Conservation (phyloP, 2,329 filamentous ascomycete species). For the Thielaviopsis ethacetica region DNA sequence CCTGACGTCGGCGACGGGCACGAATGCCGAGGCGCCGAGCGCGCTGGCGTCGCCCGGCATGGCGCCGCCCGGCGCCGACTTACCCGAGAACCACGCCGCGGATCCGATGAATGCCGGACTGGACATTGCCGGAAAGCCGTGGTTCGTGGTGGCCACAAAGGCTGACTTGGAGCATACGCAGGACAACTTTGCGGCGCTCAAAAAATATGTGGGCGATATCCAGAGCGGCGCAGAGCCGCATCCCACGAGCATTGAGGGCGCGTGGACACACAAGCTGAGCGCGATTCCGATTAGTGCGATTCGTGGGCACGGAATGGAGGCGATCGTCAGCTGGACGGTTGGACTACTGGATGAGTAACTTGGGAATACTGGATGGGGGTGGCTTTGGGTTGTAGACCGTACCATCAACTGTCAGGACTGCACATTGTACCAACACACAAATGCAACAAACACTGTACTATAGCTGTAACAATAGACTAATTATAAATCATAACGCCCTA, state of each 20-base stretch:
- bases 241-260: conserved; percentile 47
- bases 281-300: conserved; percentile 85
- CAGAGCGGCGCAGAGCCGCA: conserved; percentile 47
- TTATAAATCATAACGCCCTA: conserved; percentile 1
- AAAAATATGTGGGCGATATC: conserved; percentile 53
- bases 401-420: not conserved
- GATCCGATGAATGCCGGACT: conserved; percentile 24
- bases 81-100: conserved; percentile 17
- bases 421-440: not conserved
- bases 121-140: conserved; percentile 85
- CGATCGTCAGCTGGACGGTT: conserved; percentile 56
- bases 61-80: conserved; percentile 11
- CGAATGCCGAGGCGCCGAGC: not conserved
- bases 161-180: conserved; percentile 68
- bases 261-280: conserved; percentile 44
- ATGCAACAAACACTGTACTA: not conserved
- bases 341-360: conserved; percentile 45
- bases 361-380: too few relatives aligned
- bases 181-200: conserved; percentile 55
- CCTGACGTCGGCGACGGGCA: conserved; percentile 29
- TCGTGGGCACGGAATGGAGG: conserved; percentile 64
- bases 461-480: not conserved
- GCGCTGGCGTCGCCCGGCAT: not conserved
- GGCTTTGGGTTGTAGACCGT: too few relatives aligned
- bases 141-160: conserved; percentile 93